Percentiles rank a stretch among this genome's conserved stretches.
phyloP scores from a whole-genome alignment of 495 filamentous ascomycete species.

The Hyaloscypha variabilis region DNA sequence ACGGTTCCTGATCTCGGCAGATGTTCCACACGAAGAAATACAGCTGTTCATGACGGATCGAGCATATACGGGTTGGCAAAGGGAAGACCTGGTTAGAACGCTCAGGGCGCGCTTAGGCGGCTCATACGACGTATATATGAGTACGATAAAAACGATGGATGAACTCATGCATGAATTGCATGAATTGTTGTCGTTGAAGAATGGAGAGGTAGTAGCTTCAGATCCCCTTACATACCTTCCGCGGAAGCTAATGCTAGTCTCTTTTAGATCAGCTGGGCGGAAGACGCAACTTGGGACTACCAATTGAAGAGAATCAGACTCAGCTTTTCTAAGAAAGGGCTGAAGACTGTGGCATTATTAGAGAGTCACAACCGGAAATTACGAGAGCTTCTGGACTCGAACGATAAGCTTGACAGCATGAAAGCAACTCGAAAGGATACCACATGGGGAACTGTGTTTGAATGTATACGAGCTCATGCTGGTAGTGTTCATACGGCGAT shows the following conservation, averaged over 20 bases:
- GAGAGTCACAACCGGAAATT: constrained; percentile 21
- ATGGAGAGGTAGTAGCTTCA: constrained; percentile 16
- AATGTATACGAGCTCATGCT: constrained; percentile 21
- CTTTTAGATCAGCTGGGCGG: constrained; percentile 23
- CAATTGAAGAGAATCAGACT: constrained; percentile 25
- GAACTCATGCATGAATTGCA: constrained; percentile 20
- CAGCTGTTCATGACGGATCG: constrained; percentile 15
- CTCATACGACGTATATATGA: constrained; percentile 13
- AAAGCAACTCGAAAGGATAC: constrained; percentile 25
- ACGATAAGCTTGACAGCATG: constrained; percentile 19
- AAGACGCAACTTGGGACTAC: constrained; percentile 24
- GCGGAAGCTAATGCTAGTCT: neutral
- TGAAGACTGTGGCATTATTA: constrained; percentile 8
- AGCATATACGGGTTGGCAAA: constrained; percentile 21
- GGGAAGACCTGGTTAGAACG: neutral
- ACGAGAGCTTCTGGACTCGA: constrained; percentile 21
- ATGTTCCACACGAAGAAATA: constrained; percentile 22
- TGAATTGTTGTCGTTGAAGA: constrained; percentile 18
- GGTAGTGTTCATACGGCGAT: constrained; percentile 23
- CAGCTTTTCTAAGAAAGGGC: constrained; percentile 26
- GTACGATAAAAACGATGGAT: constrained; percentile 19
- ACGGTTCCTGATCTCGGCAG: constrained; percentile 23
- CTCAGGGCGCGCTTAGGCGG: constrained; percentile 20
- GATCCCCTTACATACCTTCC: neutral
- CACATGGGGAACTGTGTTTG: constrained; percentile 23